Conservation (phyloP, 805 yeast species). For the Lachancea kluyveri region DNA sequence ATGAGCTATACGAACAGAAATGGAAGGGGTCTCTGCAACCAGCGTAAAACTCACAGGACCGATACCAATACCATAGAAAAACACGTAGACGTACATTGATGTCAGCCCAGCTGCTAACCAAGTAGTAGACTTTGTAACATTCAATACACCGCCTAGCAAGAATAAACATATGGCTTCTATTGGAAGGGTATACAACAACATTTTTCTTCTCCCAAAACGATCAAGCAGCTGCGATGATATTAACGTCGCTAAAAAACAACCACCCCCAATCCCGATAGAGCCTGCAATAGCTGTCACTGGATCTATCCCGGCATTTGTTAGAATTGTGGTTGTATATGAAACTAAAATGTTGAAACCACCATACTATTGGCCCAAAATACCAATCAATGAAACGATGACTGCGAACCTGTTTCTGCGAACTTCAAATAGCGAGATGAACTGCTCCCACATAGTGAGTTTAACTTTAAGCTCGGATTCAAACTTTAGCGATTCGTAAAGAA, state of each 20-base stretch:
- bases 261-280: slow-evolving; percentile 44
- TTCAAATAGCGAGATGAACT: slow-evolving; percentile 37
- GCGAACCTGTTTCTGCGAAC: slow-evolving; percentile 46
- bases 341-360: slow-evolving; percentile 50
- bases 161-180: slow-evolving; percentile 50
- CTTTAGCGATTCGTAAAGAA: slow-evolving; percentile 46
- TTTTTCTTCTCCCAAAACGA: slow-evolving; percentile 43
- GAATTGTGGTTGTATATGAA: slow-evolving; percentile 44
- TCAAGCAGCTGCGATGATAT: slow-evolving; percentile 45
- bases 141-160: slow-evolving; percentile 43
- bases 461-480: slow-evolving; percentile 41
- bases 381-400: slow-evolving; percentile 43
- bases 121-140: slow-evolving; percentile 32
- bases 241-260: slow-evolving; percentile 41
- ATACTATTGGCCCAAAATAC: slow-evolving; percentile 49
- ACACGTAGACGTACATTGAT: slow-evolving; percentile 41
- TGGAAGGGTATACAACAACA: slow-evolving; percentile 54
- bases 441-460: slow-evolving; percentile 32
- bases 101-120: slow-evolving; percentile 39
- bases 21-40: slow-evolving; percentile 48
- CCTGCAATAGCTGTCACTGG: slow-evolving; percentile 41
- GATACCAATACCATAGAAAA: slow-evolving; percentile 44
- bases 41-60: slow-evolving; percentile 52
- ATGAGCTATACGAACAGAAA: slow-evolving; percentile 45
- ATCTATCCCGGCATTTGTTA: slow-evolving; percentile 39